Evolutionary conservation across 495 filamentous ascomycete species (phyloP), one percentile per base, ranked within the genome.

Genomic region (Friedmanniomyces simplex): DNA sequence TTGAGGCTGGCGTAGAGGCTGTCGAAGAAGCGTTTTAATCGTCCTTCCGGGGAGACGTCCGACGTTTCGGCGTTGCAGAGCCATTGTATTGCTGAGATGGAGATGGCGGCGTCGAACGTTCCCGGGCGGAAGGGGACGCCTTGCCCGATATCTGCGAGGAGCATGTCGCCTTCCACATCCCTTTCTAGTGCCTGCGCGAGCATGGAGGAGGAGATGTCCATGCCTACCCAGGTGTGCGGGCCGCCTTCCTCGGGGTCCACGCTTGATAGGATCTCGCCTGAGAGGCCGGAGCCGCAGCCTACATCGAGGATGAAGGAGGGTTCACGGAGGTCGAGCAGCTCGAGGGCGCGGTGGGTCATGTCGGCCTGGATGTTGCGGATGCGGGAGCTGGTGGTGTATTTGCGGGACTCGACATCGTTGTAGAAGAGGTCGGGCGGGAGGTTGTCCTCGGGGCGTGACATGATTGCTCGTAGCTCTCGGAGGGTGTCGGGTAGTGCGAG

Each of bases 301-400:
- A 97, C 72, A 70, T 98, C 93, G 65, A 98, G 87, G 70, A 98
- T 88, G 42, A 96, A 67, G 42, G 87, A 91, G 12, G 94, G 88
- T 8, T 75, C 71, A n/a, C 77, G 67, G 37, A 97, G 86, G 68
- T 84, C 76, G 66, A 98, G 88, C 36, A 98, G 87, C 57, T 88
- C 81, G 60, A 98, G 87, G 36, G 91, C 91, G 50, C 93, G 88
- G 60, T 87, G 75, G 30, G 93, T 94, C 93, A 98, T 98, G 52
- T 83, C 79, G 14, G 89, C 84, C 71, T 98, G 93, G 69, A 98
- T 93, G 61, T 86, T 88, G 65, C 89, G 85, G 67, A 98, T 97
- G 54, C 93, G 89, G 20, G 90, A 96, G 54, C 82, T 88, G 28
- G 91, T 96, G n/a, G 94, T 98, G 74, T 98, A 98, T 76, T 95